Conservation (phyloP, 192 early-diverging fungal genomes). For the Pecoramyces ruminantium region DNA sequence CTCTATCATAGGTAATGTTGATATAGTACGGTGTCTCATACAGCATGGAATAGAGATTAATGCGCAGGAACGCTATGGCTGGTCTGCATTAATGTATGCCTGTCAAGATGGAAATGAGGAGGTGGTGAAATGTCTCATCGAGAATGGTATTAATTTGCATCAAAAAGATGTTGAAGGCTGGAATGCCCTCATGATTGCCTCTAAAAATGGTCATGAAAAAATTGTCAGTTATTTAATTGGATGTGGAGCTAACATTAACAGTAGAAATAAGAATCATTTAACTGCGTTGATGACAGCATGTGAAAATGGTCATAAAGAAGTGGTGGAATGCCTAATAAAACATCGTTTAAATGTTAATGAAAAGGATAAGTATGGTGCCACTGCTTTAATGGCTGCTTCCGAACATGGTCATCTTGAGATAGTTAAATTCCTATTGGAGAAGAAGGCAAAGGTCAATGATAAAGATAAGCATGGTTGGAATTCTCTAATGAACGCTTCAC, state of each 20-base stretch:
- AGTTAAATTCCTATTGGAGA: not conserved
- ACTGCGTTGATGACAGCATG: not conserved
- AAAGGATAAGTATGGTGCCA: not conserved
- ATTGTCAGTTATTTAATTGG: not conserved
- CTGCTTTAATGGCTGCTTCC: not conserved
- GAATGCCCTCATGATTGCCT: not conserved
- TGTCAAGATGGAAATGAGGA: not conserved
- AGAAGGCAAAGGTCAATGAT: not conserved
- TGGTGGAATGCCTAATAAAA: not conserved
- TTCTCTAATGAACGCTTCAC: not conserved
- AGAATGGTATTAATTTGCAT: not conserved
- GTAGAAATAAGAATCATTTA: not conserved
- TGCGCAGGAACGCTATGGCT: not conserved
- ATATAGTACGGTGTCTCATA: not conserved
- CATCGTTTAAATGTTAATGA: not conserved
- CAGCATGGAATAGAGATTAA: not conserved
- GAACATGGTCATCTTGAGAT: not conserved
- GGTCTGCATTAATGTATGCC: not conserved
- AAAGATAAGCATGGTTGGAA: not conserved
- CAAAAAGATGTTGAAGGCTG: not conserved
- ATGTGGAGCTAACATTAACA: not conserved
- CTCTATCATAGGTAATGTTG: not conserved
- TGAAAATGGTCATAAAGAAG: not conserved
- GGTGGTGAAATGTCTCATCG: not conserved
- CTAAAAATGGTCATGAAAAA: not conserved